Evolutionary conservation across 306 rosid genomes (phyloP).

Genomic region (Fagus crenata): DNA sequence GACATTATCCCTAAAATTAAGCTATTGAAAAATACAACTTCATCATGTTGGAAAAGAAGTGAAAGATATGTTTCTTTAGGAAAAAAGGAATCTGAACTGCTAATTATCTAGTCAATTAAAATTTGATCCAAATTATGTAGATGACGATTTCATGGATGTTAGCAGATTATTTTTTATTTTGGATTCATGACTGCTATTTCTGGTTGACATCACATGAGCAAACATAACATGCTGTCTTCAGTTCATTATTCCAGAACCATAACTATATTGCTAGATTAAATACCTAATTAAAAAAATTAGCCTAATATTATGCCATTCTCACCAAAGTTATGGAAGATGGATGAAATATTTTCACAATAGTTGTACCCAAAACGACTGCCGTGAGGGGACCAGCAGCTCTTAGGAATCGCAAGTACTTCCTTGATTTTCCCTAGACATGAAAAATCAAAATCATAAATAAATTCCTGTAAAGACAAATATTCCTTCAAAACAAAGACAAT

Average conservation of each 20-base stretch:
- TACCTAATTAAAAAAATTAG: conserved; percentile 20
- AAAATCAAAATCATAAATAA: conserved; percentile 33
- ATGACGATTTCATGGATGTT: conserved; percentile 7
- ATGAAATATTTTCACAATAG: conserved; percentile 60
- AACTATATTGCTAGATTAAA: conserved; percentile 13
- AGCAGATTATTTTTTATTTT: background rate
- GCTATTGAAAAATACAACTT: background rate
- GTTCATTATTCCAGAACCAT: conserved; percentile 9
- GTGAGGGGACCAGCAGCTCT: conserved; percentile 98
- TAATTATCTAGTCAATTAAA: background rate
- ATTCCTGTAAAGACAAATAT: conserved; percentile 25
- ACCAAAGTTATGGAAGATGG: conserved; percentile 89
- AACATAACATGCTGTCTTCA: background rate
- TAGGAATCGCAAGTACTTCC: conserved; percentile 78
- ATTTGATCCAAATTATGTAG: background rate
- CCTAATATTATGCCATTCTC: conserved; percentile 37
- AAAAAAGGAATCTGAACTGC: background rate
- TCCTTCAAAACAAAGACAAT: conserved; percentile 26
- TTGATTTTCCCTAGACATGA: conserved; percentile 74
- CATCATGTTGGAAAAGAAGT: background rate
- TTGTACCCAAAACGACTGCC: conserved; percentile 73
- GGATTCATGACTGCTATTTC: conserved; percentile 15
- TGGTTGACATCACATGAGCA: conserved; percentile 18
- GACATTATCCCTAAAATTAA: background rate
- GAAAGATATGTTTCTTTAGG: background rate